Percentiles rank a stretch among this genome's conserved stretches.
Conservation (phyloP, 176 grass and related monocot species). For the Oryza rufipogon region DNA sequence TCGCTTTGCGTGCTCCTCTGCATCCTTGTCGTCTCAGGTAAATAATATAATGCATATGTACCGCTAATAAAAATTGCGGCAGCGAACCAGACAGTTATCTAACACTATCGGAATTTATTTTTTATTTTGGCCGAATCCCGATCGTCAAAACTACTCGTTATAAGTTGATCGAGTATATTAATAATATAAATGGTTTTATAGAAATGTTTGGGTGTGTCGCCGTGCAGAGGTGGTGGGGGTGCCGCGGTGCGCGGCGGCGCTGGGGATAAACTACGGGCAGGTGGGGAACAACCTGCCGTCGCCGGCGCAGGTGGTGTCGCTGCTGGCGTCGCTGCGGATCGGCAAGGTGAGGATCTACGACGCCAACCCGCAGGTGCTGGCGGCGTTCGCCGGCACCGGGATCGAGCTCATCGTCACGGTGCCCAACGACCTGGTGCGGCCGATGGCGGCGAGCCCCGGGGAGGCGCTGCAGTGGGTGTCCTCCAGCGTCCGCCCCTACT, state of each 20-base stretch:
- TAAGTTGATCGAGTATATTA: too few relatives aligned
- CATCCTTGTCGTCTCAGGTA: slow-evolving; percentile 64
- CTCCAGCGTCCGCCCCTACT: slow-evolving; percentile 65
- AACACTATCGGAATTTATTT: too few relatives aligned
- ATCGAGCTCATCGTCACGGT: slow-evolving; percentile 90
- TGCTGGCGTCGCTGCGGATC: slow-evolving; percentile 66
- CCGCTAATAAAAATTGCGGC: not conserved
- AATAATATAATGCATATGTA: not conserved
- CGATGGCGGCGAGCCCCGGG: slow-evolving; percentile 44
- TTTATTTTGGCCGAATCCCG: too few relatives aligned
- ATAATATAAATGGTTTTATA: too few relatives aligned
- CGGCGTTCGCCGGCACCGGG: slow-evolving; percentile 65
- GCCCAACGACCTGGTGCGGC: slow-evolving; percentile 69
- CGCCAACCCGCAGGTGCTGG: slow-evolving; percentile 78
- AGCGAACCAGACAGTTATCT: not conserved
- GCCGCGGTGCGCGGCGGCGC: slow-evolving; percentile 32
- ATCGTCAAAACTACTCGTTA: too few relatives aligned
- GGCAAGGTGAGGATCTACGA: slow-evolving; percentile 90
- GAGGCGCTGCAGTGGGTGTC: slow-evolving; percentile 72
- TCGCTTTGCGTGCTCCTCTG: slow-evolving; percentile 49
- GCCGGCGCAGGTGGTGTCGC: slow-evolving; percentile 58
- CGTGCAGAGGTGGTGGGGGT: slow-evolving; percentile 61
- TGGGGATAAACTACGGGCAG: slow-evolving; percentile 99
- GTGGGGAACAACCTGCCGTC: slow-evolving; percentile 82
- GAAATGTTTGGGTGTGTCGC: not conserved